Conservation (phyloP, 106 monocot genomes). For the Triglochin maritima region DNA sequence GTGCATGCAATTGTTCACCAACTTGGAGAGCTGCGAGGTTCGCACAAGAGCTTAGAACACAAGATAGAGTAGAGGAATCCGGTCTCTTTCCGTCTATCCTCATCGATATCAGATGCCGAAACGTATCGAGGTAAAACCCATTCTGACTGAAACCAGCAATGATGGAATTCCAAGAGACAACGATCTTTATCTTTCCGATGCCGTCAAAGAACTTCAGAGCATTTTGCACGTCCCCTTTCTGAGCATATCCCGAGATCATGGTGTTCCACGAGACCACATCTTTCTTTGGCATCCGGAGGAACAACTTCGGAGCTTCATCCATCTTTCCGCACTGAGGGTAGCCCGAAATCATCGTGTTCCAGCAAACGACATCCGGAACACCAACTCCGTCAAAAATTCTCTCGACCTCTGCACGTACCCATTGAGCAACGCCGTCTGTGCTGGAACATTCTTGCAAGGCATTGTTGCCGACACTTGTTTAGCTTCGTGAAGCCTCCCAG, state of each 20-base stretch:
- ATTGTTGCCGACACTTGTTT: no score
- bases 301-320: no score
- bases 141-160: conserved; percentile 26
- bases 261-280: conserved; percentile 30
- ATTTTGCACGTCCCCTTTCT: conserved; percentile 15
- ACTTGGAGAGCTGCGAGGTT: conserved; percentile 40
- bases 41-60: conserved; percentile 45
- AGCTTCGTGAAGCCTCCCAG: no score
- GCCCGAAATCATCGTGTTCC: no score
- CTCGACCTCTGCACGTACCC: no score
- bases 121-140: conserved; percentile 21
- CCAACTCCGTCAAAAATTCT: no score
- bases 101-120: conserved; percentile 37
- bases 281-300: conserved; percentile 22
- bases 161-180: conserved; percentile 34
- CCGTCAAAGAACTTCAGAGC: conserved; percentile 12
- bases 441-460: no score
- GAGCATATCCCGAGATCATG: conserved; percentile 28
- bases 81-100: conserved; percentile 30
- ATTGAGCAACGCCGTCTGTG: no score
- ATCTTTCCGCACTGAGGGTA: no score
- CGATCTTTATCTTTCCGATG: conserved; percentile 9
- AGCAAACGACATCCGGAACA: no score
- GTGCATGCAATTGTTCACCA: conserved; percentile 27
- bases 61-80: conserved; percentile 49